Conservation (phyloP, 2,329 filamentous ascomycete genomes). For the Exserohilum rostratum region DNA sequence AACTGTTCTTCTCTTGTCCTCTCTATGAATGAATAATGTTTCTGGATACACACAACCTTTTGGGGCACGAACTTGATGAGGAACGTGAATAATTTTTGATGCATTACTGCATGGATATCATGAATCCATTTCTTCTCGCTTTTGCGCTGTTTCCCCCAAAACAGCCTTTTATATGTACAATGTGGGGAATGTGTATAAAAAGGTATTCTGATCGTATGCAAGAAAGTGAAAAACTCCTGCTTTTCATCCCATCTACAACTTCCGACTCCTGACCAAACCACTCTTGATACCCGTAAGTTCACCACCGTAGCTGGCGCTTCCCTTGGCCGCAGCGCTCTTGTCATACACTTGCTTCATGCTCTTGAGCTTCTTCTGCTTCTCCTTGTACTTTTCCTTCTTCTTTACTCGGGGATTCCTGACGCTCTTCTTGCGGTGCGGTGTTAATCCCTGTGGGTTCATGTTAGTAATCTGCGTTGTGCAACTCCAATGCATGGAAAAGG, state of each 20-base stretch:
- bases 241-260: slow-evolving; percentile 64
- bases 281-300: slow-evolving; percentile 96
- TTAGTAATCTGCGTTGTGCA: background rate
- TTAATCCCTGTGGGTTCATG: slow-evolving; percentile 53
- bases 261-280: slow-evolving; percentile 89
- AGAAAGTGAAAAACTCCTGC: background rate
- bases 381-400: slow-evolving; percentile 95
- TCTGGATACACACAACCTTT: background rate
- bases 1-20: background rate
- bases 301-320: slow-evolving; percentile 69
- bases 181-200: no score
- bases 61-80: no score
- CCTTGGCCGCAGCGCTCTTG: slow-evolving; percentile 73
- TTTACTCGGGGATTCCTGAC: slow-evolving; percentile 94
- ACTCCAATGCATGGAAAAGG: background rate
- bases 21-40: background rate
- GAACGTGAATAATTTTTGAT: no score
- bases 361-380: slow-evolving; percentile 95
- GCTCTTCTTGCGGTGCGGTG: slow-evolving; percentile 90
- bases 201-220: no score
- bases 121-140: background rate
- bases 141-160: no score
- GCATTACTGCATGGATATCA: background rate
- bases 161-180: no score
- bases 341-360: slow-evolving; percentile 87